Percentiles rank a stretch among this genome's conserved stretches.
Evolutionary conservation across 2,329 filamentous ascomycete species (phyloP).

Genomic region (Aspergillus eucalypticola): DNA sequence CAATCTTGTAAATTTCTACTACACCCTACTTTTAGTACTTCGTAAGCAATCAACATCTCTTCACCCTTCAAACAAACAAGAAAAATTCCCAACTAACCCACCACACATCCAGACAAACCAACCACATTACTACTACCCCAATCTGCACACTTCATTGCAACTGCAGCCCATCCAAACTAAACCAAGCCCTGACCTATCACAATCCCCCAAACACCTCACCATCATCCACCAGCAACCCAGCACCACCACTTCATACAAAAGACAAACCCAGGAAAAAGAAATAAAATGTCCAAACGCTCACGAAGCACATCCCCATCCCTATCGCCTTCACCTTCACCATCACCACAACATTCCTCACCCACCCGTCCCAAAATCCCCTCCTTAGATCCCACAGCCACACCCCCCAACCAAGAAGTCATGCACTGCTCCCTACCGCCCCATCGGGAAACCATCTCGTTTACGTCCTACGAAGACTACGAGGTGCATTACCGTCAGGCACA

Average conservation of each 20-base stretch:
- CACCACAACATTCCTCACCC: no score
- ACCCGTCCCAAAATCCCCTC: conserved; percentile 58
- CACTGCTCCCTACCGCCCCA: conserved; percentile 82
- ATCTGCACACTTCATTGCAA: background rate
- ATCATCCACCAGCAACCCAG: background rate
- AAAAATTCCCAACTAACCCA: no score
- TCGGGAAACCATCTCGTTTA: conserved; percentile 67
- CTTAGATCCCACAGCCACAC: conserved; percentile 49
- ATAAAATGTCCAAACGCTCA: conserved; percentile 63
- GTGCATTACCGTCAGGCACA: conserved; percentile 80
- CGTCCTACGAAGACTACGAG: conserved; percentile 78
- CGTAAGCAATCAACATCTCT: no score
- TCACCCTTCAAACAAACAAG: no score
- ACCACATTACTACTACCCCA: background rate
- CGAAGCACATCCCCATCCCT: conserved; percentile 46
- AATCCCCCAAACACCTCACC: background rate
- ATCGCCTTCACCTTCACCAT: conserved; percentile 20
- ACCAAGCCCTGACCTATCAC: conserved; percentile 7
- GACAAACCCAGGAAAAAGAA: no score
- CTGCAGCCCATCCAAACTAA: background rate
- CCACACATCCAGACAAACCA: background rate
- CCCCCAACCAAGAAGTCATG: conserved; percentile 57
- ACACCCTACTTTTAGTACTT: no score
- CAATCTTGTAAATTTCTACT: no score
- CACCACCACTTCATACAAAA: no score